phyloP scores from a whole-genome alignment of 768 basidiomycete genomes.

The Panellus pusillus region DNA sequence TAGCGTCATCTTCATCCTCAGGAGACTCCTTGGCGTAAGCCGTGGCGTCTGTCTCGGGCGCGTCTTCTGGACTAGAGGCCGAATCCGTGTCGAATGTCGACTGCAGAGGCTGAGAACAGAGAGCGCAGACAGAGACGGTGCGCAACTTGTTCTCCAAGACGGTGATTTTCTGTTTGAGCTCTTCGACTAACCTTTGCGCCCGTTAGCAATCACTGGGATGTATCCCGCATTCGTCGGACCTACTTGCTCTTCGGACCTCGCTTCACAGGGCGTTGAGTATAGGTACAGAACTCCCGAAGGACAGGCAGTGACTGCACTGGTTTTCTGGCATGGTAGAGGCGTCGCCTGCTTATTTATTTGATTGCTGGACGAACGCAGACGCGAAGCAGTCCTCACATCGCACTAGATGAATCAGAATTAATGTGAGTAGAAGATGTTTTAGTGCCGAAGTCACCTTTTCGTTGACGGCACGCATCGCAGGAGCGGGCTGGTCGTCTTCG shows the following conservation, averaged over 20 bases:
- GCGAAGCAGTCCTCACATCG: too few species aligned
- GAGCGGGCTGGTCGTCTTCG: too few species aligned
- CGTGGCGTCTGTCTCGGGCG: too few species aligned
- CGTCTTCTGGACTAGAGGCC: too few species aligned
- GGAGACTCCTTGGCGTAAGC: too few species aligned
- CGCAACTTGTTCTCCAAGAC: constrained; percentile 39
- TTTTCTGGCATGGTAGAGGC: constrained; percentile 1
- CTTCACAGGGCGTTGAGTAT: not conserved
- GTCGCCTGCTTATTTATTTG: constrained; percentile 6
- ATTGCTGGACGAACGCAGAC: too few species aligned
- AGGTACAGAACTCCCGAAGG: constrained; percentile 14
- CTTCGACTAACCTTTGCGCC: constrained; percentile 36
- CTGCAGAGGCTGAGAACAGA: constrained; percentile 13
- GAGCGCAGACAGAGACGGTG: constrained; percentile 11
- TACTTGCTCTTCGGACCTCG: constrained; percentile 13
- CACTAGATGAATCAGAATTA: too few species aligned
- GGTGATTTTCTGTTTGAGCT: constrained; percentile 51
- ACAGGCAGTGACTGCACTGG: constrained; percentile 9
- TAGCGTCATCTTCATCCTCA: too few species aligned
- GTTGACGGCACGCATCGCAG: too few species aligned
- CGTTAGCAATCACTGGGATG: not conserved
- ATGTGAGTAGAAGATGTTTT: too few species aligned
- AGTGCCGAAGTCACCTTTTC: too few species aligned
- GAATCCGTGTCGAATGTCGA: too few species aligned
- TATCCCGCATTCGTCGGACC: not conserved